Conservation (phyloP, 441 rosid genomes). For the Pelargonium cotyledonis region DNA sequence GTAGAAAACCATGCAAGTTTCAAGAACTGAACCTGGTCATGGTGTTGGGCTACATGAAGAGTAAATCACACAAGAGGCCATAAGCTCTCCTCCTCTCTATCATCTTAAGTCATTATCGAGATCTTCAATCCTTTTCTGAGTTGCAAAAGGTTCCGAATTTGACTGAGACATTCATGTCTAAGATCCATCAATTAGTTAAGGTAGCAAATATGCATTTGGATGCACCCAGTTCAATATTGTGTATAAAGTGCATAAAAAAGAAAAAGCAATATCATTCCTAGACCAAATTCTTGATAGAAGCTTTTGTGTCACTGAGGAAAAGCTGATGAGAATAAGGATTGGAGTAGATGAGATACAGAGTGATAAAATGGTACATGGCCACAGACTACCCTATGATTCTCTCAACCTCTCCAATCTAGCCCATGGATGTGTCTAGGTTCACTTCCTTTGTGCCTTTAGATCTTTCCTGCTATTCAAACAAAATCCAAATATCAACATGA, state of each 20-base stretch:
- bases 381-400: background rate
- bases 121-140: too few species aligned
- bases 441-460: background rate
- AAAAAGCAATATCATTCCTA: background rate
- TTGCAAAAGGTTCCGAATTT: too few species aligned
- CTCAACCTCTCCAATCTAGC: background rate
- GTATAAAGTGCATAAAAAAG: background rate
- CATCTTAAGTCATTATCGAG: background rate
- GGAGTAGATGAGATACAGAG: background rate
- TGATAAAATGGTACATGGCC: background rate
- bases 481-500: background rate
- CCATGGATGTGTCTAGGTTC: conserved; percentile 5
- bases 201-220: too few species aligned
- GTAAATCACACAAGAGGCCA: background rate
- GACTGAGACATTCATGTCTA: too few species aligned
- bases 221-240: background rate
- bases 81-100: too few species aligned
- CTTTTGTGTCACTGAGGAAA: background rate
- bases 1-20: background rate
- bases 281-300: background rate
- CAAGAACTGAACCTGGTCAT: too few species aligned
- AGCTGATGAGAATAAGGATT: background rate
- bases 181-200: background rate
- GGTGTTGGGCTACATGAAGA: background rate
- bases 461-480: background rate